Base-by-base conservation (phyloP, 805 yeast genomes). In the Candida wancherniae region DNA sequence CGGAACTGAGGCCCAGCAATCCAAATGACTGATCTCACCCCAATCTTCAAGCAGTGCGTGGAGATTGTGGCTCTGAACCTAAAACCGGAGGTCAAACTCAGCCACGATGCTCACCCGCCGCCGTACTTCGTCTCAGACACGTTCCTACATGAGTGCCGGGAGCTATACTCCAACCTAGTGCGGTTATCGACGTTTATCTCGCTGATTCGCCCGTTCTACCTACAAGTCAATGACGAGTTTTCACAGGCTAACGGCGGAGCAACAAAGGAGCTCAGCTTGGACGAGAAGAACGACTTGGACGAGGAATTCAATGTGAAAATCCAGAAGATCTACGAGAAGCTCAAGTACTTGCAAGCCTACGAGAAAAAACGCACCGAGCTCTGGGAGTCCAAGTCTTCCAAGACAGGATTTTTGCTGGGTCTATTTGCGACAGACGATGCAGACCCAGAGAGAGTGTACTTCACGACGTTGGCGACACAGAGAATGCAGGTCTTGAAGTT, bases 241-340 rank as follows among this genome's bases (percentile, higher is more conserved):
- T 37, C 32, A 18, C 18, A 26, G n/a, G 16, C 7, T 10, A 37
- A 29, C 16, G 27, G 16, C 15, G 29, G 29, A 5, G 17, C 29
- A 8, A 24, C 20, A 3, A 27, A 28, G 9, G 44, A 42, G 5
- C 58, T 73, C 50, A 45, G 67, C 15, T 63, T 65, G 18, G 61
- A 55, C 7, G 79, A 75, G 22, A 72, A 75, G 44, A 74, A 75
- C 37, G 63, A 66, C 21, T 63, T 77, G 14, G 83, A 77, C 41
- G 69, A 73, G 28, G 76, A 75, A 36, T 61, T 75, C 24, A 66
- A 74, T 34, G 45, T 67, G 15, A 71, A 73, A 46, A 44, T 77
- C 26, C 78, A 73, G 41, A 66, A 67, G 34, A 59, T 73, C 40
- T 67, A 67, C 37, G 73, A 71, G 35, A 69, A 74, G 45, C 61